Conservation (phyloP, 1,139 yeast genomes). For the Suhomyces anneliseae region DNA sequence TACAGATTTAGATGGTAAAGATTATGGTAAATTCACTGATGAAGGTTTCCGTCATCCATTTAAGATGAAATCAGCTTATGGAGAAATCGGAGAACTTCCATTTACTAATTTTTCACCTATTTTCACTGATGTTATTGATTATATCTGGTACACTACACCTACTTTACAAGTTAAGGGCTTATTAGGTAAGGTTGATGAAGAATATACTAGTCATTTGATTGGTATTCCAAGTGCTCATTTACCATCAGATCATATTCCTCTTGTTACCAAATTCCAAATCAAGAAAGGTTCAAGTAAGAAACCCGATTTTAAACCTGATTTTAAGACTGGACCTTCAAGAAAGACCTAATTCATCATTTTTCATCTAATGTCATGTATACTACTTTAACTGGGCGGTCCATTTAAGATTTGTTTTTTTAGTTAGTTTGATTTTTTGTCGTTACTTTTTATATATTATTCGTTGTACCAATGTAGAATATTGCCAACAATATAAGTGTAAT, state of each 20-base stretch:
- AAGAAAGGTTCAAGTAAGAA: slow-evolving; percentile 45
- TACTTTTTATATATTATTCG: slow-evolving; percentile 1
- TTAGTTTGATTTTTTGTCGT: slow-evolving; percentile 6
- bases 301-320: slow-evolving; percentile 54
- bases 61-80: slow-evolving; percentile 83
- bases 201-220: slow-evolving; percentile 71
- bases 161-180: slow-evolving; percentile 80
- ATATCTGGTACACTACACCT: slow-evolving; percentile 89
- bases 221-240: slow-evolving; percentile 94
- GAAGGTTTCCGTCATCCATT: slow-evolving; percentile 85
- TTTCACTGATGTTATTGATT: slow-evolving; percentile 91
- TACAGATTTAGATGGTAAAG: slow-evolving; percentile 78
- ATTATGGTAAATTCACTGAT: slow-evolving; percentile 88
- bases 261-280: slow-evolving; percentile 74
- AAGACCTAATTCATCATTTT: slow-evolving; percentile 34
- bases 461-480: neutral
- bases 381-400: slow-evolving; percentile 2
- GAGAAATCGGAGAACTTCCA: slow-evolving; percentile 82
- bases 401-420: slow-evolving; percentile 1
- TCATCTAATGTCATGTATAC: slow-evolving; percentile 8
- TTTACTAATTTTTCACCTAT: slow-evolving; percentile 93
- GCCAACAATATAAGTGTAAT: neutral
- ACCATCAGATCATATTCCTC: slow-evolving; percentile 93
- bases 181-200: slow-evolving; percentile 79
- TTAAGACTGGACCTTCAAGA: slow-evolving; percentile 50